These are phyloP conservation scores for Epichloe brachyelytri DNA, from an alignment of 2,329 filamentous ascomycete species.

Conservation along the genomic window DNA sequence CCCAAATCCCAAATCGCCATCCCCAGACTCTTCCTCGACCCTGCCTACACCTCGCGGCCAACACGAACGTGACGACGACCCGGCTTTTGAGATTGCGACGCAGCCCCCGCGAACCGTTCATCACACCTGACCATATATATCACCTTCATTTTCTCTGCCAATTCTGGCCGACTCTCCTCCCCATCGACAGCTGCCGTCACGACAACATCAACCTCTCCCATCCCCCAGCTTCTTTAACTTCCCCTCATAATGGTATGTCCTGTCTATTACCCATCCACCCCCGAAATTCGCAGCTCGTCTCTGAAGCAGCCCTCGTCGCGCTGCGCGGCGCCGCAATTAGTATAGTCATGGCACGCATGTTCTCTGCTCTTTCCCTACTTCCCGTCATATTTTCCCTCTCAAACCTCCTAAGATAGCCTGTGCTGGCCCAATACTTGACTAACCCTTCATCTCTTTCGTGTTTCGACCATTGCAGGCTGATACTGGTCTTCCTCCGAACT, in stretches of 20 bases:
- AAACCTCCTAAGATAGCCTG: not conserved
- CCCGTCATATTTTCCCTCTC: not conserved
- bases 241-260: slow-evolving; percentile 6
- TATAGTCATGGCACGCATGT: slow-evolving; percentile 6
- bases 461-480: slow-evolving; percentile 38
- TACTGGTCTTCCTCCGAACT: slow-evolving; percentile 69
- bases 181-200: slow-evolving; percentile 1
- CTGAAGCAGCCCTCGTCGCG: slow-evolving; percentile 3
- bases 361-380: not conserved
- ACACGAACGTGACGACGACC: not conserved
- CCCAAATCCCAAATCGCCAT: not conserved
- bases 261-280: not conserved
- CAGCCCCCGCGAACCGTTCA: not conserved
- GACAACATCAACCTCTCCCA: not conserved
- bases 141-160: not conserved
- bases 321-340: slow-evolving; percentile 5
- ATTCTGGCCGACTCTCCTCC: not conserved
- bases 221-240: not conserved
- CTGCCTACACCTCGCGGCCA: not conserved
- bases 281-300: slow-evolving; percentile 3
- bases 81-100: not conserved
- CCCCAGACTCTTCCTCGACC: not conserved
- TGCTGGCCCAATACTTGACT: not conserved
- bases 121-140: not conserved
- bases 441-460: not conserved